Percentiles rank a stretch among this genome's conserved stretches.
Evolutionary conservation across 108 stramenopile genomes (phyloP).

Genomic region (Nitzschia putrida): DNA sequence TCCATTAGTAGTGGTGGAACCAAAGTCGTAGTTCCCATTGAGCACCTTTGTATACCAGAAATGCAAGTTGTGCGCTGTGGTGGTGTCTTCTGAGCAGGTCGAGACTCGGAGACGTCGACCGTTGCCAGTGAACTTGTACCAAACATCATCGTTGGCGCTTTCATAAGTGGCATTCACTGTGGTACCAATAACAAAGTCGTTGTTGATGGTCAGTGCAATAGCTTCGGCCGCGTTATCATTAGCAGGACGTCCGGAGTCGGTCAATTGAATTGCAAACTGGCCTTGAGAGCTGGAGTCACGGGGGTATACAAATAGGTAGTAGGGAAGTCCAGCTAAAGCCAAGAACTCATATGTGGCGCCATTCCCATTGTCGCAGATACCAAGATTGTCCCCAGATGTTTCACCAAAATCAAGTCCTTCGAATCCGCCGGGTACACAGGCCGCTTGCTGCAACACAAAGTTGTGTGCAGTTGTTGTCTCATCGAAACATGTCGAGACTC

Average conservation of each 20-base stretch:
- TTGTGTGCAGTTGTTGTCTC: not conserved
- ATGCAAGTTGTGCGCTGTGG: not conserved
- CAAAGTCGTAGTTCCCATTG: too few species aligned
- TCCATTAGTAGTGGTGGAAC: too few species aligned
- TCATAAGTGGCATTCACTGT: slow-evolving; percentile 1
- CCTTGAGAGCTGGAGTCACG: not conserved
- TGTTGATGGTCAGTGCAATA: not conserved
- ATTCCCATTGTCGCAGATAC: not conserved
- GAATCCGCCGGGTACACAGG: not conserved
- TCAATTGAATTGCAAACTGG: not conserved
- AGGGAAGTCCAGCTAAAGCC: not conserved
- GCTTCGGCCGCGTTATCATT: not conserved
- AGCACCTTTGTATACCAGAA: too few species aligned
- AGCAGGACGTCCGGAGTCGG: not conserved
- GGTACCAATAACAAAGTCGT: not conserved
- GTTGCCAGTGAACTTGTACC: not conserved
- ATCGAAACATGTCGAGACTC: not conserved
- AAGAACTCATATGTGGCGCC: not conserved
- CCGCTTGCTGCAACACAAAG: not conserved
- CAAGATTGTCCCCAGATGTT: not conserved
- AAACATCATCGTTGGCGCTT: not conserved
- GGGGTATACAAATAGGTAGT: not conserved
- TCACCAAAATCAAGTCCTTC: not conserved
- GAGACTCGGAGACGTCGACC: not conserved
- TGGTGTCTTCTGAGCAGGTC: not conserved